Evolutionary conservation across 1,139 yeast species (phyloP).

Genomic region (Yueomyces sp.): DNA sequence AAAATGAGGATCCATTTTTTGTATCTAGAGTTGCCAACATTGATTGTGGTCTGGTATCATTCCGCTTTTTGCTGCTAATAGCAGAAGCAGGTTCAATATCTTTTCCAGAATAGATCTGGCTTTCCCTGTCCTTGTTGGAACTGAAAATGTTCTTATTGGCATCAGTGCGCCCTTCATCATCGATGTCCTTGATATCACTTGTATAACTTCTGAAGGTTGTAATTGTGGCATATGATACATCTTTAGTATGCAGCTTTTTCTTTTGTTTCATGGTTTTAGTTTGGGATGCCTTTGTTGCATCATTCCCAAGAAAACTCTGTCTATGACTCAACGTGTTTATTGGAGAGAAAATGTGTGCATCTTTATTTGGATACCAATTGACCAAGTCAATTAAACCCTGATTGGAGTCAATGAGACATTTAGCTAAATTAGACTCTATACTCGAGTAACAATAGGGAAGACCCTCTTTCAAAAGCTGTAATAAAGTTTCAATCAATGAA

Average conservation of each 20-base stretch:
- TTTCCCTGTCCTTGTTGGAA: too few species aligned
- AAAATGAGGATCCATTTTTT: too few species aligned
- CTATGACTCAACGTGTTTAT: too few species aligned
- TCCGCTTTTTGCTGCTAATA: too few species aligned
- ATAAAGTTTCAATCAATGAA: constrained; percentile 7
- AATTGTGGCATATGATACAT: constrained; percentile 20
- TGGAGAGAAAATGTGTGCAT: neutral
- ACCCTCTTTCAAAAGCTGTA: constrained; percentile 6
- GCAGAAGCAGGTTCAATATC: neutral
- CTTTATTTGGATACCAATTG: neutral
- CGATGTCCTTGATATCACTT: constrained; percentile 13
- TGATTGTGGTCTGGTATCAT: too few species aligned
- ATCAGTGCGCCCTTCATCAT: neutral
- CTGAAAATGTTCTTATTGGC: too few species aligned
- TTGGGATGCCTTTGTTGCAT: neutral
- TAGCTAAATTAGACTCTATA: neutral
- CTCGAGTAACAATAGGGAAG: constrained; percentile 1
- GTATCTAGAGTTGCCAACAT: too few species aligned
- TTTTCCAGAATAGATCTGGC: neutral
- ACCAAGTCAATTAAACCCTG: neutral
- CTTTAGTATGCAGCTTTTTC: constrained; percentile 6
- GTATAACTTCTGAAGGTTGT: constrained; percentile 21
- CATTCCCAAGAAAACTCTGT: neutral
- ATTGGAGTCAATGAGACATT: neutral
- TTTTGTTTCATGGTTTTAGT: constrained; percentile 1